Evolutionary conservation across 1,139 yeast genomes (phyloP), one percentile per base, ranked within the genome.

Genomic region (Sugiyamaella grinbergsii): DNA sequence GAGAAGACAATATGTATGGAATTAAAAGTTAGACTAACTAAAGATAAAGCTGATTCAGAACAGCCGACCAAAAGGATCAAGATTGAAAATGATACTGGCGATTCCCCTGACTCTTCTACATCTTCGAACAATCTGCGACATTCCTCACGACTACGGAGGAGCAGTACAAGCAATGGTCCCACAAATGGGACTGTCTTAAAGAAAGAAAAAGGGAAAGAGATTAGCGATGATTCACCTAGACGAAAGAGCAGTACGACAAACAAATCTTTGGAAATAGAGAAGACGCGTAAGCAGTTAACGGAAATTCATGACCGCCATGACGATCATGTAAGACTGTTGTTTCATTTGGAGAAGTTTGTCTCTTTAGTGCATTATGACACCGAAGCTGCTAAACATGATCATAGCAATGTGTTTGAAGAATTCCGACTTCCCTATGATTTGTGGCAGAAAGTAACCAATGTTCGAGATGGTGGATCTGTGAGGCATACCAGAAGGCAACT

Each of bases 311-410:
- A 78, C 11, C 71, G 73, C 36, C 78, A 79, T 58, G 81, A 79
- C 58, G 66, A 62, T 70, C 52, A 67, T 66, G 55, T 75, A 64
- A 54, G 82, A 68, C 64, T 80, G 57, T 66, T 81, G 47, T 82
- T 79, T 63, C 84, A 82, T 56, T 66, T 82, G n/a, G 77, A 73
- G 56, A 81, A 80, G 58, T 81, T 78, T 61, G 78, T 77, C 37
- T 77, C 89, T 2, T 68, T 85, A 16, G 80, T 78, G 0, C 75
- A 76, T 42, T 85, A 82, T 75, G 78, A 82, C 54, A 89, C 90
- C 0, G 59, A 65, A 4, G 80, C 76, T 42, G 74, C 74, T 55
- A 78, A 77, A 54, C 69, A 68, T 6, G 70, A 79, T 58, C 62
- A 53, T 58, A 70, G 67, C 53, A 76, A 60, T 49, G 71, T 67